Base-by-base conservation (phyloP, 2,329 filamentous ascomycete genomes). In the Xylaria polymorpha region DNA sequence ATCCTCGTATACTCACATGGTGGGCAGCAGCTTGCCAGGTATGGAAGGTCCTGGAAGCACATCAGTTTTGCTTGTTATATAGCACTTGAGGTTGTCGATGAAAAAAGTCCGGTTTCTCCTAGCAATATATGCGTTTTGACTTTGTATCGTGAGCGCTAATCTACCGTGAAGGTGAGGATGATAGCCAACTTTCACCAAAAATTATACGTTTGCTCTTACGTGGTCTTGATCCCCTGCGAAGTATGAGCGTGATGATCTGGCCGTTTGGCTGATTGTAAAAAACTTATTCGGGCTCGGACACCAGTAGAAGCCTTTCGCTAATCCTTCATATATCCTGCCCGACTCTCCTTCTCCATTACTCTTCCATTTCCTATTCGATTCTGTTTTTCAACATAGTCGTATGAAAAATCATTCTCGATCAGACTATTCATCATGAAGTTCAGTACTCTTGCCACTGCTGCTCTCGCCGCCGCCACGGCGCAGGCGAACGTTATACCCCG, bases 341-440 rank as follows among this genome's bases (percentile, higher is more conserved):
- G 12, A 12, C 9, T n/a, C n/a, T n/a, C n/a, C 32, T 37, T 55
- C 32, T 37, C 32, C 18, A 51, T 39, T 6, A 7, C 32, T 20
- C 10, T 37, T 15, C n/a, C 6, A 37, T 14, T 6, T 20, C 8
- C 1, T 55, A 35, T 22, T 46, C 20, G 5, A 25, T 57, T 37
- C 3, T 37, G 15, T 15, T n/a, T 1, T 39, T 20, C 7, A 29
- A 60, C 8, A 4, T 29, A 48, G 8, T 22, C 9, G 15, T n/a
- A 48, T 39, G 14, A 32, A 20, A 18, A 10, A 22, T 35, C 18
- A 44, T 50, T 7, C 7, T 22, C 25, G 9, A 29, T n/a, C 44
- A 48, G 18, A 50, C 18, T 12, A 22, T 15, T 50, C 66, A 67
- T 14, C 60, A 74, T 76, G 75, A 74, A 60, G 58, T 4, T 67